Conservation (phyloP, 2,329 filamentous ascomycete species). For the Dichotomopilus funicola region DNA sequence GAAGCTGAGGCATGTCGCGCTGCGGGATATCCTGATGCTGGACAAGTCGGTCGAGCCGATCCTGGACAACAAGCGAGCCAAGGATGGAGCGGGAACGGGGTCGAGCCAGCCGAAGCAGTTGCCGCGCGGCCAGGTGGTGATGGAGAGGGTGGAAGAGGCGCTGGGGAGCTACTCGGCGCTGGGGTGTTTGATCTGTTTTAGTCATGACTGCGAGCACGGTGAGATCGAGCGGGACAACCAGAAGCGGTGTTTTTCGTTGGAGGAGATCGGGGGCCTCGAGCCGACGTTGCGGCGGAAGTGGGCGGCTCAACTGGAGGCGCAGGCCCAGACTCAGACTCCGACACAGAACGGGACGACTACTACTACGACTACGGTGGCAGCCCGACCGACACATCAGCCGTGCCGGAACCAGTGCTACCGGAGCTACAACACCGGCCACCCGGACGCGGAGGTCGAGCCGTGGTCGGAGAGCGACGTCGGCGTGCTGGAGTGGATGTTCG, state of each 20-base stretch:
- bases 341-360: conserved; percentile 1
- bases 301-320: conserved; percentile 24
- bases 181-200: conserved; percentile 53
- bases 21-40: conserved; percentile 47
- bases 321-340: conserved; percentile 3
- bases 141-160: conserved; percentile 38
- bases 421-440: conserved; percentile 28
- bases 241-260: conserved; percentile 47
- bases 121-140: conserved; percentile 32
- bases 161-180: conserved; percentile 50
- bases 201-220: conserved; percentile 55
- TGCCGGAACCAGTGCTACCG: conserved; percentile 41
- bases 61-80: conserved; percentile 47
- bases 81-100: conserved; percentile 29
- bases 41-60: conserved; percentile 49
- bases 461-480: conserved; percentile 46
- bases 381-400: conserved; percentile 16
- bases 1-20: conserved; percentile 29
- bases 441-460: conserved; percentile 28
- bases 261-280: conserved; percentile 33
- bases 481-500: conserved; percentile 42
- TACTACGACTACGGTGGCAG: too few relatives aligned
- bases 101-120: conserved; percentile 20
- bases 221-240: conserved; percentile 51
- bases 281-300: conserved; percentile 27